Conservation (phyloP, 2,329 filamentous ascomycete species). For the Penicillium fuscoglaucum region DNA sequence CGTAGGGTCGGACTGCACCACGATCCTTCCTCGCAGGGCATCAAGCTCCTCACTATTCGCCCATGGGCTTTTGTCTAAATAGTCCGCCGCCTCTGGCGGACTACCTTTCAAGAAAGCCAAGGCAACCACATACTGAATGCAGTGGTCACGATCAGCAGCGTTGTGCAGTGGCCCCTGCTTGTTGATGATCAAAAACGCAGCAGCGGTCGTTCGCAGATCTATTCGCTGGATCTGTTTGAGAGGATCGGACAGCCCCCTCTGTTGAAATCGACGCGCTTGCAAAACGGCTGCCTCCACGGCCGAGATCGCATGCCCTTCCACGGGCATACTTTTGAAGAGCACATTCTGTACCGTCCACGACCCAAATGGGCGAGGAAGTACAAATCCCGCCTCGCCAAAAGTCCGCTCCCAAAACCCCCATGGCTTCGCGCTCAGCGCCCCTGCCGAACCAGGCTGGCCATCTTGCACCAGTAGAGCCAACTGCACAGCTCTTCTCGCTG, state of each 20-base stretch:
- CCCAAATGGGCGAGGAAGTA: conserved; percentile 20
- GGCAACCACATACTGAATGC: conserved; percentile 38
- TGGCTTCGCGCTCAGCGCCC: conserved; percentile 31
- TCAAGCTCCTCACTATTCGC: conserved; percentile 21
- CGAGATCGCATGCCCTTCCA: conserved; percentile 38
- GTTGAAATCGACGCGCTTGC: conserved; percentile 14
- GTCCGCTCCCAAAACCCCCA: conserved; percentile 40
- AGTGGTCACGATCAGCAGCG: conserved; percentile 40
- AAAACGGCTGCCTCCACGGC: conserved; percentile 36
- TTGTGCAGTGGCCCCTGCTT: conserved; percentile 32
- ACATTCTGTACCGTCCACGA: conserved; percentile 27
- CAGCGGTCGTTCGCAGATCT: conserved; percentile 31
- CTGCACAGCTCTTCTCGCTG: conserved; percentile 44
- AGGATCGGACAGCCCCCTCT: conserved; percentile 12
- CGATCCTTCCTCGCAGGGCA: conserved; percentile 29
- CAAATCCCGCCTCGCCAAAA: conserved; percentile 23
- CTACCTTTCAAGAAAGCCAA: conserved; percentile 35
- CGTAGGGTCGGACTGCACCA: conserved; percentile 25
- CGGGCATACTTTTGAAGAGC: conserved; percentile 30
- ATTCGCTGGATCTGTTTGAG: conserved; percentile 28
- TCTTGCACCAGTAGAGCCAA: conserved; percentile 32
- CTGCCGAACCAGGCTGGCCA: conserved; percentile 33
- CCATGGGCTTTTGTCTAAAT: conserved; percentile 30
- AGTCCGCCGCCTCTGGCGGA: conserved; percentile 28
- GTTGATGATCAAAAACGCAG: conserved; percentile 37